These are phyloP conservation scores for Candida sp. DNA, from an alignment of 1,139 yeast genomes.

Conservation along the genomic window DNA sequence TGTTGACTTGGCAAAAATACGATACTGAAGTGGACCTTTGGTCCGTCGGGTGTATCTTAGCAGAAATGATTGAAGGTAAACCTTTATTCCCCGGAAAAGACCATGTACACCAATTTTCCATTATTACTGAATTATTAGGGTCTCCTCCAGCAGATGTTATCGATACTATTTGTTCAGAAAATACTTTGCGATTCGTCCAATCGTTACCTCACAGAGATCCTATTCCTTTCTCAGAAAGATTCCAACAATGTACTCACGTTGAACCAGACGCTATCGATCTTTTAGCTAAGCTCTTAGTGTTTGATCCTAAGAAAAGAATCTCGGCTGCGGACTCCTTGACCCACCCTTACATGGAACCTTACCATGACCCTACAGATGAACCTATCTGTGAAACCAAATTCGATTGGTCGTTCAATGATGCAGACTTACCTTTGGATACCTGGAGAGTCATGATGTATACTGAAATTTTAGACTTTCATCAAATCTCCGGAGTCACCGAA, in stretches of 20 bases:
- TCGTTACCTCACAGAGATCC: conserved; percentile 93
- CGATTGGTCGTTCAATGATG: conserved; percentile 98
- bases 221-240: conserved; percentile 79
- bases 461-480: conserved; percentile 94
- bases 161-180: conserved; percentile 93
- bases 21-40: conserved; percentile 99
- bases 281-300: conserved; percentile 84
- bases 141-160: conserved; percentile 97
- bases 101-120: conserved; percentile 96
- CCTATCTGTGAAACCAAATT: conserved; percentile 91
- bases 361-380: conserved; percentile 97
- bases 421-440: conserved; percentile 95
- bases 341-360: conserved; percentile 94
- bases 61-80: conserved; percentile 99
- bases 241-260: conserved; percentile 62
- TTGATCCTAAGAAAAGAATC: conserved; percentile 92
- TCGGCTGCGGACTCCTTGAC: conserved; percentile 88
- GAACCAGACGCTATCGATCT: conserved; percentile 93
- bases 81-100: conserved; percentile 98
- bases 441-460: conserved; percentile 99
- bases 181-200: conserved; percentile 90
- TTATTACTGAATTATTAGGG: conserved; percentile 93
- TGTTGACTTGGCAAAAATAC: conserved; percentile 99
- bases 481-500: conserved; percentile 31
- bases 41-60: conserved; percentile 99